phyloP scores from a whole-genome alignment of 2,329 filamentous ascomycete genomes.

The Diaporthe sp. region DNA sequence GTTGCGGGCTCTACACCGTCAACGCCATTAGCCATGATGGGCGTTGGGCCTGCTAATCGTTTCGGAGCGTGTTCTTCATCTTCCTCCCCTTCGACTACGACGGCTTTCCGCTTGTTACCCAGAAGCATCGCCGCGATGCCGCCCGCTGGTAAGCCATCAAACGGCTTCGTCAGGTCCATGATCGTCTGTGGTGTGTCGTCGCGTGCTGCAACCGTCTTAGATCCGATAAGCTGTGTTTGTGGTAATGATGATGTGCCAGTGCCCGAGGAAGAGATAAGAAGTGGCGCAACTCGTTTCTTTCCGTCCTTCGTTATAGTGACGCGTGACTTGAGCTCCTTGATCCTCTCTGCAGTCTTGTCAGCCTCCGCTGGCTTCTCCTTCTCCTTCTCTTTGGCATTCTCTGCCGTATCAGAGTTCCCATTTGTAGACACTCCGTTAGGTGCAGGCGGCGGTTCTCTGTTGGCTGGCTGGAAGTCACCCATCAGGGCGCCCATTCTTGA shows the following conservation, averaged over 20 bases:
- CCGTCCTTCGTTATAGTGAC: slow-evolving; percentile 97
- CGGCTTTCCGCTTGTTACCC: slow-evolving; percentile 91
- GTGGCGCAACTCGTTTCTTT: slow-evolving; percentile 93
- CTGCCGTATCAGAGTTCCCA: slow-evolving; percentile 42
- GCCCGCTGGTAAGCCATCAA: slow-evolving; percentile 91
- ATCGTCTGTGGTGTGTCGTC: slow-evolving; percentile 84
- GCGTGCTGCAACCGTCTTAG: slow-evolving; percentile 71
- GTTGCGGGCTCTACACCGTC: slow-evolving; percentile 84
- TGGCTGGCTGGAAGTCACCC: slow-evolving; percentile 78
- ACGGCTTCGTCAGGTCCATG: slow-evolving; percentile 92
- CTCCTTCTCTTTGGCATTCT: slow-evolving; percentile 48
- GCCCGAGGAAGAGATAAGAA: slow-evolving; percentile 91
- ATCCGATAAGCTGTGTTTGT: slow-evolving; percentile 87
- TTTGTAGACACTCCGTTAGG: slow-evolving; percentile 64
- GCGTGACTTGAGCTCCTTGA: slow-evolving; percentile 81
- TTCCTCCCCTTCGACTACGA: slow-evolving; percentile 80
- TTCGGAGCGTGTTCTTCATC: slow-evolving; percentile 70
- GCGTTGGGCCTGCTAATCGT: slow-evolving; percentile 73
- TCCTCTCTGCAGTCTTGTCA: slow-evolving; percentile 66
- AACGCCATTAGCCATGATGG: slow-evolving; percentile 80
- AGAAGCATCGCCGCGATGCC: slow-evolving; percentile 88
- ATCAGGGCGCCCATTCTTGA: slow-evolving; percentile 98
- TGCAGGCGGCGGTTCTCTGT: slow-evolving; percentile 61
- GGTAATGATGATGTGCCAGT: slow-evolving; percentile 89
- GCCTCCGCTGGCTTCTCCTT: slow-evolving; percentile 55